These are phyloP conservation scores for Ramularia endophylla DNA, from an alignment of 2,329 filamentous ascomycete genomes.

Conservation along the genomic window DNA sequence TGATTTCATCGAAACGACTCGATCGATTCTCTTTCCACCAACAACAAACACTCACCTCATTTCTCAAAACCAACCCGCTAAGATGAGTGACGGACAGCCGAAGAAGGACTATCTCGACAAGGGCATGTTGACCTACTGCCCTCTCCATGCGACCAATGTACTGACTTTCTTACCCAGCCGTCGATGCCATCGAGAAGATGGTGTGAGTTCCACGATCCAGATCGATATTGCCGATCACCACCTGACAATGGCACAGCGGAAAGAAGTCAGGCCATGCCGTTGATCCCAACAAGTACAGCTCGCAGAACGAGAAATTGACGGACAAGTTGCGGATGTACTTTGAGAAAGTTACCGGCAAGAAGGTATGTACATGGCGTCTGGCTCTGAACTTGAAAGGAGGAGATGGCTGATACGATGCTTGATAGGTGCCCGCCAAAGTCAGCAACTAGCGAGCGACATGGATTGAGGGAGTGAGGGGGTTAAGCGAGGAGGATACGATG, in stretches of 20 bases:
- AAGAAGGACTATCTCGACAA: slow-evolving; percentile 23
- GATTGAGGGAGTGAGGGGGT: no score
- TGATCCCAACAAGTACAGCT: slow-evolving; percentile 17
- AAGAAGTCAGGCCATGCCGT: slow-evolving; percentile 8
- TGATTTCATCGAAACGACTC: no score
- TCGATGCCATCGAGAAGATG: slow-evolving; percentile 2
- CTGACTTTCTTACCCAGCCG: slow-evolving; percentile 1
- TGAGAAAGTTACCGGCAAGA: slow-evolving; percentile 24
- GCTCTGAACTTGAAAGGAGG: no score
- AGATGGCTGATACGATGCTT: no score
- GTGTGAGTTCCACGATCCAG: neutral
- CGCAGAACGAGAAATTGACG: slow-evolving; percentile 23
- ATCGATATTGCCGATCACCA: no score
- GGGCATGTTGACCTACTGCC: slow-evolving; percentile 8
- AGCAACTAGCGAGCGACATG: neutral
- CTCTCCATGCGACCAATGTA: neutral
- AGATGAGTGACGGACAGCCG: neutral
- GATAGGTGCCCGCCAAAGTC: neutral
- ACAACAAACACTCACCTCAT: no score
- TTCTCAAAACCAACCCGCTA: neutral
- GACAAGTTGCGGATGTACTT: slow-evolving; percentile 19
- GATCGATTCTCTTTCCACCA: no score
- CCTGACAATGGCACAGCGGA: neutral
- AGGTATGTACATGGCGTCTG: slow-evolving; percentile 15
- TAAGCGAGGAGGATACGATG: no score